phyloP scores from a whole-genome alignment of 23 red algal species.

The Cyanidioschyzon merolae region DNA sequence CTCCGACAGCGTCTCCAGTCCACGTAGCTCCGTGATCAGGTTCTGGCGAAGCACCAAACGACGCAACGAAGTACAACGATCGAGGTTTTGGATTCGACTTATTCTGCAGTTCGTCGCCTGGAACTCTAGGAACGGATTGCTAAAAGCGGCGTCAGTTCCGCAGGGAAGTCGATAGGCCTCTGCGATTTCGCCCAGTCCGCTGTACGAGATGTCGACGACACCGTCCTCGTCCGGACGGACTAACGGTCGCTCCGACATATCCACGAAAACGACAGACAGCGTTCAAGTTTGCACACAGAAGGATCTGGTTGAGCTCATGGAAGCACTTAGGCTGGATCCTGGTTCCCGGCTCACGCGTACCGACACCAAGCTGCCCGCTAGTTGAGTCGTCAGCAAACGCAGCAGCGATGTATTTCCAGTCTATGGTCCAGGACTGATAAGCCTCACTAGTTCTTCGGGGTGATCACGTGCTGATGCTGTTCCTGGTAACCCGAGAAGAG shows the following conservation, averaged over 20 bases:
- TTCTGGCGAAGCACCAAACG: conserved; percentile 88
- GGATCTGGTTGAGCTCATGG: no score
- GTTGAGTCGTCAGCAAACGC: no score
- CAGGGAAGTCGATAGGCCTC: conserved; percentile 16
- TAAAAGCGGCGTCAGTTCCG: conserved; percentile 4
- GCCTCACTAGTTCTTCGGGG: no score
- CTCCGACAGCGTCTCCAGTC: conserved; percentile 28
- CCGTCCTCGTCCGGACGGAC: conserved; percentile 5
- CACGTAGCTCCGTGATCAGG: conserved; percentile 40
- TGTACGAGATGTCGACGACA: conserved; percentile 30
- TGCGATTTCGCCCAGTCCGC: conserved; percentile 18
- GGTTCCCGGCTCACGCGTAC: no score
- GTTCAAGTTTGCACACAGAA: no score
- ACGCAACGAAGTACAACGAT: conserved; percentile 28
- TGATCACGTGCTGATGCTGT: no score
- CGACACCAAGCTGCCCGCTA: no score
- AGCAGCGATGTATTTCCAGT: no score
- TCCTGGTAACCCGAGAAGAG: no score
- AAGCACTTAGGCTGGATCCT: no score
- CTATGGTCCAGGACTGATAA: no score
- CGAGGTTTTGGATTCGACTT: conserved; percentile 36
- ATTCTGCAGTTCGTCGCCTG: conserved; percentile 78
- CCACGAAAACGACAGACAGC: no score
- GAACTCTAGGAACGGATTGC: conserved; percentile 18
- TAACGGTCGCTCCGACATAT: neutral